Percentiles rank a stretch among this genome's conserved stretches.
Evolutionary conservation across 352 stramenopile species (phyloP).

Genomic region (Globisporangium mamillatum): DNA sequence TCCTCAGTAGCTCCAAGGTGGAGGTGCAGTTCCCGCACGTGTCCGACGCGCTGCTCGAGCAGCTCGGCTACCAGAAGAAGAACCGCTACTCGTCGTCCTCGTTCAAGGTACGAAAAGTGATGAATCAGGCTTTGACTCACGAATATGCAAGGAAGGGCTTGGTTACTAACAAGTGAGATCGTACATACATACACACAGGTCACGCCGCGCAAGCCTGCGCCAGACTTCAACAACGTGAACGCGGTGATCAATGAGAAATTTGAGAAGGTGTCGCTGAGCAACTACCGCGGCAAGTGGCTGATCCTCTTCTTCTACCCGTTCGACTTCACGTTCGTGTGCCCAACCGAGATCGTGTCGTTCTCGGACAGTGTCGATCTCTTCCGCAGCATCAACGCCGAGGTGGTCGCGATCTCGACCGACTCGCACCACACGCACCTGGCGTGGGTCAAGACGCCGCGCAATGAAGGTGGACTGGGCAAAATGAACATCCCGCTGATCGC

Average conservation of each 20-base stretch:
- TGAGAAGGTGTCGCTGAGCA: slow-evolving; percentile 69
- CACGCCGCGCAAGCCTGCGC: slow-evolving; percentile 67
- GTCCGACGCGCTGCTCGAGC: slow-evolving; percentile 68
- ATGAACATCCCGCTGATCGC: slow-evolving; percentile 84
- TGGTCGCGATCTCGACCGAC: slow-evolving; percentile 79
- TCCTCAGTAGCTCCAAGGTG: slow-evolving; percentile 29
- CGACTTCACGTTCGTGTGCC: slow-evolving; percentile 87
- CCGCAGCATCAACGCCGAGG: slow-evolving; percentile 76
- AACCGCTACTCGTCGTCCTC: slow-evolving; percentile 68
- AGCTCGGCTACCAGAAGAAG: slow-evolving; percentile 81
- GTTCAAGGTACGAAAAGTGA: slow-evolving; percentile 44
- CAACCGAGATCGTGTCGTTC: slow-evolving; percentile 83
- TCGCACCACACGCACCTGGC: slow-evolving; percentile 85
- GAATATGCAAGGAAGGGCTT: background rate
- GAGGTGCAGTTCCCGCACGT: slow-evolving; percentile 78
- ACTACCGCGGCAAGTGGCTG: slow-evolving; percentile 78
- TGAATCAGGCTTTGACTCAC: background rate
- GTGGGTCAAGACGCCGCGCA: slow-evolving; percentile 79
- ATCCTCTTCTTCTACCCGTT: slow-evolving; percentile 89
- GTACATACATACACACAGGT: slow-evolving; percentile 26
- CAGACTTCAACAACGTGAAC: slow-evolving; percentile 73
- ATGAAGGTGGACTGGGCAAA: slow-evolving; percentile 70
- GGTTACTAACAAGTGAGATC: background rate
- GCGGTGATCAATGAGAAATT: slow-evolving; percentile 80
- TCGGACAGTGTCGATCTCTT: slow-evolving; percentile 69